phyloP scores from a whole-genome alignment of 768 basidiomycete species.

The Suillus clintonianus region DNA sequence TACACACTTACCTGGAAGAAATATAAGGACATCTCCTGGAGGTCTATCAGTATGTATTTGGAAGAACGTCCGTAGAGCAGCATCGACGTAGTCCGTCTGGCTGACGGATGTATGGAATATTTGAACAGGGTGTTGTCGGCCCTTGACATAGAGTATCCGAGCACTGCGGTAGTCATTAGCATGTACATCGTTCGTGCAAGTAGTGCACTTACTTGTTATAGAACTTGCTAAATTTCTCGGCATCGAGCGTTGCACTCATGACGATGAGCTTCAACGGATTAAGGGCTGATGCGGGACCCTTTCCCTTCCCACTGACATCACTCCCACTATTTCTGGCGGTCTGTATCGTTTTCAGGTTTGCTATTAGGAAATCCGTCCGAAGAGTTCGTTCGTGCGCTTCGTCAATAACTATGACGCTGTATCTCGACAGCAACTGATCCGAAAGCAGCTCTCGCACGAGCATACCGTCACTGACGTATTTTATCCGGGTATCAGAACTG shows the following conservation, averaged over 20 bases:
- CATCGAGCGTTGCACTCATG: conserved; percentile 98
- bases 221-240: conserved; percentile 90
- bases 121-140: conserved; percentile 89
- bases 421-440: conserved; percentile 74
- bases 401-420: conserved; percentile 90
- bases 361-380: conserved; percentile 91
- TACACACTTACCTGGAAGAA: conserved; percentile 70
- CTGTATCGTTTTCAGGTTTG: conserved; percentile 85
- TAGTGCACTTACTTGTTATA: conserved; percentile 66
- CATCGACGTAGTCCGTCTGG: conserved; percentile 83
- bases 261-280: conserved; percentile 88
- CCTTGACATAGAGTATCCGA: conserved; percentile 87
- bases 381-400: conserved; percentile 97
- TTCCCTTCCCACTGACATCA: conserved; percentile 48
- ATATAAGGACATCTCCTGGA: conserved; percentile 89
- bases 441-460: conserved; percentile 88
- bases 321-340: conserved; percentile 53
- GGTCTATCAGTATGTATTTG: conserved; percentile 84
- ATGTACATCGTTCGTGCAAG: background rate
- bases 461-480: conserved; percentile 98
- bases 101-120: conserved; percentile 76
- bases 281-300: conserved; percentile 34
- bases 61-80: conserved; percentile 91
- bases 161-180: conserved; percentile 51
- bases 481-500: conserved; percentile 76